These are phyloP conservation scores for Salix arbutifolia DNA, from an alignment of 345 rosid genomes.

Conservation along the genomic window DNA sequence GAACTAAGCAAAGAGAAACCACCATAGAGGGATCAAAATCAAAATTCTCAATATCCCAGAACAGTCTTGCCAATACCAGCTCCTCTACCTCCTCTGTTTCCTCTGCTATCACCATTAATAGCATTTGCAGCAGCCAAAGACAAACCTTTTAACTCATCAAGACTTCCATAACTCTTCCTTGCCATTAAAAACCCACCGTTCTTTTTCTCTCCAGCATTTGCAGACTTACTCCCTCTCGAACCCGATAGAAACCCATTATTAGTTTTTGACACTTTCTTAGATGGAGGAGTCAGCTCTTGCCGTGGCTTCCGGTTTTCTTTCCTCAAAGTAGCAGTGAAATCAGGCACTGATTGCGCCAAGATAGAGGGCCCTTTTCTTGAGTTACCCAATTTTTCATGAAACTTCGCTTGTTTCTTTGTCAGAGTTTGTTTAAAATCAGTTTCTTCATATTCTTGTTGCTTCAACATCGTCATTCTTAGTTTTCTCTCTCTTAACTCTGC, in stretches of 20 bases:
- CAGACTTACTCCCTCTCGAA: constrained; percentile 69
- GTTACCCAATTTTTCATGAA: constrained; percentile 30
- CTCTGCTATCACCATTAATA: constrained; percentile 43
- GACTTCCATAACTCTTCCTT: constrained; percentile 62
- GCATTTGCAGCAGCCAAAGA: constrained; percentile 51
- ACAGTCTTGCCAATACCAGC: constrained; percentile 31
- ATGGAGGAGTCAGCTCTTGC: constrained; percentile 51
- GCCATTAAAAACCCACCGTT: constrained; percentile 36
- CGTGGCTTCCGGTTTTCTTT: constrained; percentile 75
- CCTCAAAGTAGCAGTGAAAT: constrained; percentile 59
- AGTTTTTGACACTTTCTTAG: constrained; percentile 33
- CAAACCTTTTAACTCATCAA: constrained; percentile 62
- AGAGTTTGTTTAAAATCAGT: constrained; percentile 36
- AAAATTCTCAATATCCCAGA: constrained; percentile 45
- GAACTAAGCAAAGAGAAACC: not conserved
- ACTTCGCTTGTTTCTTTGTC: constrained; percentile 61
- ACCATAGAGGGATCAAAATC: not conserved
- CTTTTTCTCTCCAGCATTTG: constrained; percentile 57
- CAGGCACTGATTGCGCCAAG: constrained; percentile 75
- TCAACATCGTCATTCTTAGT: constrained; percentile 39
- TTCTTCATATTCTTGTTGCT: constrained; percentile 31
- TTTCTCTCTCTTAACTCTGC: constrained; percentile 63
- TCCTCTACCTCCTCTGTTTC: constrained; percentile 29
- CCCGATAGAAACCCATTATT: constrained; percentile 39
- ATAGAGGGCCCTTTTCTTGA: constrained; percentile 37